Evolutionary conservation across 768 basidiomycete species (phyloP).

Genomic region (Tricholoma furcatifolium): DNA sequence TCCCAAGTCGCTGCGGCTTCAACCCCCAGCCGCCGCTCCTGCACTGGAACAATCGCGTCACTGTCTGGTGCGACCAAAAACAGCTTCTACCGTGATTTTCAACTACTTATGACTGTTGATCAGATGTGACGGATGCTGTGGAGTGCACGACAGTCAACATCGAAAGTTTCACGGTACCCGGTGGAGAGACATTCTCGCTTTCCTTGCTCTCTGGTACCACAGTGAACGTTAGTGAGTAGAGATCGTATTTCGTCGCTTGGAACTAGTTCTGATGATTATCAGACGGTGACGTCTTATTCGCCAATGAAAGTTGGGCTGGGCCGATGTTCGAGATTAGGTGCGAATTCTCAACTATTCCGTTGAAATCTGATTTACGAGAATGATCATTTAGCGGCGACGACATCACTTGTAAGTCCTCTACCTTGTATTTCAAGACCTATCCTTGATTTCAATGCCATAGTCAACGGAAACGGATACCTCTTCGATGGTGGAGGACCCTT

Average conservation of each 20-base stretch:
- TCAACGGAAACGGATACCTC: constrained; percentile 40
- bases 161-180: constrained; percentile 55
- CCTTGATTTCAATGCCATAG: constrained; percentile 16
- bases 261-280: background rate
- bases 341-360: background rate
- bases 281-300: constrained; percentile 63
- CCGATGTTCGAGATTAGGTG: constrained; percentile 56
- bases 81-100: no score
- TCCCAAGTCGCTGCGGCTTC: constrained; percentile 17
- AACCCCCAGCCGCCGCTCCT: constrained; percentile 27
- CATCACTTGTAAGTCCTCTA: constrained; percentile 42
- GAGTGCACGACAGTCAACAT: constrained; percentile 59
- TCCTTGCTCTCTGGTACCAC: constrained; percentile 45
- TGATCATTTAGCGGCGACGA: constrained; percentile 45
- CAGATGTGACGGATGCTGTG: constrained; percentile 49
- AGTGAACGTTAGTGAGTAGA: constrained; percentile 55
- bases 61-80: constrained; percentile 35
- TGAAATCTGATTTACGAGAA: no score
- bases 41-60: constrained; percentile 56
- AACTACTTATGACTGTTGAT: no score
- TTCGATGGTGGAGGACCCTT: constrained; percentile 44
- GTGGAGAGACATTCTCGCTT: constrained; percentile 49
- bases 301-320: constrained; percentile 48
- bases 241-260: background rate
- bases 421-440: no score